Base-by-base conservation (phyloP, 2,329 filamentous ascomycete species). In the Clonostachys byssicola region DNA sequence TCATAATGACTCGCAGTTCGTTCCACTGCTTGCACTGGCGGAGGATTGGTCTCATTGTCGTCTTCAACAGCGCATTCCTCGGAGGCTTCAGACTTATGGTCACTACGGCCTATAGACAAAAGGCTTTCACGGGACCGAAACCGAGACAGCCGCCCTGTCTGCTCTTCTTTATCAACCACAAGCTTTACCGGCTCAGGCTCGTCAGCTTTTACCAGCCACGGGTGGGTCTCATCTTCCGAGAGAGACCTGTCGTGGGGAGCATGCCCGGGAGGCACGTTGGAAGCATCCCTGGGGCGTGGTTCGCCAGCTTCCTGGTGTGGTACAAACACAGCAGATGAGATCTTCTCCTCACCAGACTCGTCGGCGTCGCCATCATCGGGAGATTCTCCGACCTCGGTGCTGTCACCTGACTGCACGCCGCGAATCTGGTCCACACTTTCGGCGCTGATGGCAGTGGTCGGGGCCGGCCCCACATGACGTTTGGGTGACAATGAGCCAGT, bases 291-390 rank as follows among this genome's bases (percentile, higher is more conserved):
- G 47, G 55, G 51, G 45, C 64, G 59, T 42, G 61, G 54, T 43
- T 66, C 65, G 42, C 58, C 73, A 39, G 74, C 65, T 41, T 75
- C 77, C 56, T 89, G 83, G 69, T 92, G 89, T 40, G 89, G 89
- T 43, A 91, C 75, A 61, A 94, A 94, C 39, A 91, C 76, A 20
- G 89, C 89, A 34, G 88, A 92, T n/a, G 87, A 90, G 52, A 94
- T 91, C 64, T 92, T 89, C 63, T 94, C 89, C 61, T 88, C 84
- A 49, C 88, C 86, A 13, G 87, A 91, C 48, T 81, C 78, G 39
- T 82, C 78, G 16, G 69, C 73, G 42, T 80, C 75, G 16, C 51
- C 52, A 39, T 62, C 57, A 51, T 75, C 72, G 43, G 63, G 61
- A 42, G 60, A 63, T 44, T 70, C 67, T 43, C 66, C 61, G 51